phyloP scores from a whole-genome alignment of 2,329 filamentous ascomycete species.

The Aspergillus uvarum region DNA sequence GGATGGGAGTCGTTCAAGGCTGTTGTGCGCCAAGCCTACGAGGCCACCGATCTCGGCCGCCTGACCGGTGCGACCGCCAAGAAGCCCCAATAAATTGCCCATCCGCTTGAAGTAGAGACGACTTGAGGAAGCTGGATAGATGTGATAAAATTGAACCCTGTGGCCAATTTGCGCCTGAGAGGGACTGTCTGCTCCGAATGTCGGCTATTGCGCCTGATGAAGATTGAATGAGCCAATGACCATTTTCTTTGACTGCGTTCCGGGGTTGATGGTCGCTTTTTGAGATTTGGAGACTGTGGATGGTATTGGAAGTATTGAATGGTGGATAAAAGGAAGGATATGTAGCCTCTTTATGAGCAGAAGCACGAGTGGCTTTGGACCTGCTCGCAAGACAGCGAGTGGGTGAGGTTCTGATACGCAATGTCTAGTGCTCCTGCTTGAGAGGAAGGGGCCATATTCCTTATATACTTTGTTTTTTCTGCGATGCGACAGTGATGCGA shows the following conservation, averaged over 20 bases:
- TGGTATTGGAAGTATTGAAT: background rate
- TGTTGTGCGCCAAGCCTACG: constrained; percentile 69
- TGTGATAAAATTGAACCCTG: constrained; percentile 1
- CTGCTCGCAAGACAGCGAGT: background rate
- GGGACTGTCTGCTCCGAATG: constrained; percentile 3
- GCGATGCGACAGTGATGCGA: constrained; percentile 3
- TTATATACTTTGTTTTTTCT: background rate
- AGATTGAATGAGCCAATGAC: constrained; percentile 7
- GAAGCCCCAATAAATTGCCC: constrained; percentile 48
- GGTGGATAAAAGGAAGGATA: background rate
- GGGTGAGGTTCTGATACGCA: background rate
- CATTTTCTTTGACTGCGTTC: background rate
- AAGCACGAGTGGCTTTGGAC: background rate
- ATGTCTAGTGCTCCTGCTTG: constrained; percentile 6
- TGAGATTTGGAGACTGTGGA: constrained; percentile 3
- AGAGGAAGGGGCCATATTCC: background rate
- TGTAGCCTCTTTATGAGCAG: background rate
- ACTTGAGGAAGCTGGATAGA: constrained; percentile 4
- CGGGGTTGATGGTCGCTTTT: constrained; percentile 4
- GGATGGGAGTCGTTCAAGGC: constrained; percentile 80
- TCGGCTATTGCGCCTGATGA: constrained; percentile 1
- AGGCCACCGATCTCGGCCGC: constrained; percentile 73
- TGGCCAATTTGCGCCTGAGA: background rate
- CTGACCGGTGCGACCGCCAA: constrained; percentile 58
- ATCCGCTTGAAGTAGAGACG: background rate